Base-by-base conservation (phyloP, 305 asterid genomes). In the Lippia alba region DNA sequence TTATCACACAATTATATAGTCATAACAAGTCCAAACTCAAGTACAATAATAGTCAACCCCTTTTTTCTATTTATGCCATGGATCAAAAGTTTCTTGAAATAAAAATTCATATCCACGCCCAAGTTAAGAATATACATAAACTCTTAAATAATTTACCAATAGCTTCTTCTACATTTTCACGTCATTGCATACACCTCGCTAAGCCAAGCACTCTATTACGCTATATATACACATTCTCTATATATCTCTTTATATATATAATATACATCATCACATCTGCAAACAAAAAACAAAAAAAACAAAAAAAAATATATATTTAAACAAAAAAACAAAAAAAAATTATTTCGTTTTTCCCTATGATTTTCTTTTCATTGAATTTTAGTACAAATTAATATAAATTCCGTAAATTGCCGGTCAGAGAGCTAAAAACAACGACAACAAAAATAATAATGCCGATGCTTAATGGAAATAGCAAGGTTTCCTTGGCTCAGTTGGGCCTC, bases 401-500 rank as follows among this genome's bases (percentile, higher is more conserved):
- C 46, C 56, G 41, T 75, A 45, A 51, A 39, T 72, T 60, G 67
- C 61, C 79, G 69, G 75, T 56, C 71, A 72, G 80, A 76, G 80
- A 81, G 81, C 78, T 50, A 2, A 36, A 0, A 36, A 8, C 41
- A 7, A 36, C 9, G 41, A 36, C 41, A 24, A 24, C 30, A 24
- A 24, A 1, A 24, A 24, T 24, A 24, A 24, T 24, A 24, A 24
- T 24, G 30, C 30, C 30, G 30, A 24, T 72, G 55, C 48, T 67
- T 54, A 59, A 45, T 18, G 55, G 6, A 53, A 81, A 79, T 71
- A 68, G 0, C 9, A 15, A 17, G 41, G 6, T 36, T 48, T 12
- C 81, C 89, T 77, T 78, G 90, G 80, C 76, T 77, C 12, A 30
- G 30, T 72, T 73, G 78, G 79, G 80, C 69, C 76, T 86, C 24